Evolutionary conservation across 352 stramenopile genomes (phyloP), one percentile per base, ranked within the genome.

Genomic region (Globisporangium heterothallicum): DNA sequence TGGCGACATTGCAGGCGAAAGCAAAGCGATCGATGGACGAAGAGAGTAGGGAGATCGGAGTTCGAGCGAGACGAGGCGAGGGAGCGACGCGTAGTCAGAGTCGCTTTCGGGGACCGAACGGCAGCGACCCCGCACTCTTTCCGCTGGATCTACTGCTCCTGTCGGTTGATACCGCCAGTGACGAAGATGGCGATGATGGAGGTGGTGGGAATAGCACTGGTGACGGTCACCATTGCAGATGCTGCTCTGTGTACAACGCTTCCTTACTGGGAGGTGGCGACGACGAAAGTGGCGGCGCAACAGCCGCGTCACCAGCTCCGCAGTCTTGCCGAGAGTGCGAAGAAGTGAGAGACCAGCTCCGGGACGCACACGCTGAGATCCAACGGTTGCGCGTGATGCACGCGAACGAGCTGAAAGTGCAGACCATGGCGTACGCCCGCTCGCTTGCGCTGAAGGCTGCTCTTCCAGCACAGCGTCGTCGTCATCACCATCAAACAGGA

Each of bases 371-470:
- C 7, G 13, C 32, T 16, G 48, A 45, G 22, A 42, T 55, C 38
- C 32, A 55, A 18, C 48, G 48, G 19, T 25, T 55, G 25, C 48
- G 48, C 3, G 6, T 34, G 18, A 6, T 55, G 38, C 48, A 55
- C 25, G 30, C 48, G 14, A 27, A 29, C 18, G 34, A 55, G 48
- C 48, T 55, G n/a, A 55, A 55, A 10, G 26, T 36, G 7, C 48
- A 55, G 19, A 14, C 34, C n/a, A 26, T 18, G 7, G 48, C 48
- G 12, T 55, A 36, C 21, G 29, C 34, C 12, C 48, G 38, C 38
- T 7, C 42, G 48, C 34, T 55, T 6, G 13, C 41, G 8, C n/a
- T n/a, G n/a, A n/a, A n/a, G n/a, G n/a, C n/a, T n/a, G n/a, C n/a
- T n/a, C n/a, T n/a, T n/a, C n/a, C n/a, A n/a, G n/a, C n/a, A n/a